A percentile compares a stretch with the other conserved stretches of the same genome.
Conservation (phyloP, 2,329 filamentous ascomycete species). For the Elsinoe perseae region DNA sequence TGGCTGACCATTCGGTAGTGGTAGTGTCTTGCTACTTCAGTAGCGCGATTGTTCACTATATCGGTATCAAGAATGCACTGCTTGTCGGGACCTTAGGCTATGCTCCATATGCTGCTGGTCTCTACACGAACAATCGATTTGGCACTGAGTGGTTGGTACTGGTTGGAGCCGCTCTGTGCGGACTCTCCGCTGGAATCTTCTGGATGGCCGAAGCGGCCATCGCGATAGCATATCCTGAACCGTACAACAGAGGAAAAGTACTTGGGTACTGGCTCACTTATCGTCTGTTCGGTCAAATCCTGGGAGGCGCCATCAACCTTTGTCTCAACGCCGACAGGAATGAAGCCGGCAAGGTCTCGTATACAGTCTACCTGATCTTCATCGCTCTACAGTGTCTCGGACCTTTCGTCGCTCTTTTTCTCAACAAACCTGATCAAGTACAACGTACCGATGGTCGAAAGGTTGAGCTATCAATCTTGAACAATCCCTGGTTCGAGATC, state of each 20-base stretch:
- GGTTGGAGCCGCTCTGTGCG: constrained; percentile 60
- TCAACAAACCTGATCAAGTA: constrained; percentile 55
- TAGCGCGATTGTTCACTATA: constrained; percentile 54
- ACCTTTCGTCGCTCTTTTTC: constrained; percentile 55
- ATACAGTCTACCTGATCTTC: constrained; percentile 61
- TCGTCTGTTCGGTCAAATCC: constrained; percentile 56
- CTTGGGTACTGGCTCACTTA: constrained; percentile 62
- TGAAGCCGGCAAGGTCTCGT: constrained; percentile 58
- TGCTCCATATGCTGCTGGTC: constrained; percentile 60
- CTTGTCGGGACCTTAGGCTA: constrained; percentile 67
- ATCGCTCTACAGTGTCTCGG: constrained; percentile 61
- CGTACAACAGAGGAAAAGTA: constrained; percentile 56
- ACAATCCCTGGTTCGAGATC: constrained; percentile 52
- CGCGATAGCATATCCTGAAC: constrained; percentile 63
- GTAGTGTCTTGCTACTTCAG: constrained; percentile 61
- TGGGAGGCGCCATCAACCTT: constrained; percentile 65
- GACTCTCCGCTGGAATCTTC: constrained; percentile 63
- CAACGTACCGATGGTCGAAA: constrained; percentile 57
- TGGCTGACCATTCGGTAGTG: constrained; percentile 37
- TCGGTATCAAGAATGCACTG: constrained; percentile 63
- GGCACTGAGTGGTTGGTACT: constrained; percentile 62
- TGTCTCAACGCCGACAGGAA: constrained; percentile 54
- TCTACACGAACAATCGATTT: constrained; percentile 66
- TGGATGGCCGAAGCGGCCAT: constrained; percentile 71
- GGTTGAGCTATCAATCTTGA: constrained; percentile 52